phyloP scores from a whole-genome alignment of 495 filamentous ascomycete species.

The Hamigera avellanea region DNA sequence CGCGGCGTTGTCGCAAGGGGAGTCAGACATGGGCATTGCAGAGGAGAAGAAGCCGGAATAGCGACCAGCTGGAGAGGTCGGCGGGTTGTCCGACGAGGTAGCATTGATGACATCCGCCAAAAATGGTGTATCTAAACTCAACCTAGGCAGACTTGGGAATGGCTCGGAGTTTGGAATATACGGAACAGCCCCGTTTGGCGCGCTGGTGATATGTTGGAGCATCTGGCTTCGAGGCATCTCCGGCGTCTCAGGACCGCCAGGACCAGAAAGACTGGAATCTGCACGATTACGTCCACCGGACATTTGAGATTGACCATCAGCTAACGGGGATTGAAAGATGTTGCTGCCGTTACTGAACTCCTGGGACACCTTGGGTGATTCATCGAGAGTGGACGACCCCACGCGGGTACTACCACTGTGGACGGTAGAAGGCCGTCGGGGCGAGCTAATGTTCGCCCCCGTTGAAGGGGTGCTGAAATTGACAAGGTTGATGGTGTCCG shows the following conservation, averaged over 20 bases:
- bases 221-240: conserved; percentile 17
- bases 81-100: conserved; percentile 8
- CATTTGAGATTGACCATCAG: conserved; percentile 18
- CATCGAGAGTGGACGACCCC: conserved; percentile 50
- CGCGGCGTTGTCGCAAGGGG: conserved; percentile 18
- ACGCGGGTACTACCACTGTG: conserved; percentile 38
- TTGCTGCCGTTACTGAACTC: conserved; percentile 31
- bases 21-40: conserved; percentile 72
- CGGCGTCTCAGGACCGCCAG: conserved; percentile 7
- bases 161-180: conserved; percentile 15
- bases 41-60: conserved; percentile 72
- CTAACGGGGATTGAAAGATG: conserved; percentile 24
- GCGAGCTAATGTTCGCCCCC: conserved; percentile 21
- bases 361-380: conserved; percentile 45
- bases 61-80: conserved; percentile 20
- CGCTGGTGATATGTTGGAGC: conserved; percentile 19
- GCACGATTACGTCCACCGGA: conserved; percentile 20
- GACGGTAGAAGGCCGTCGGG: conserved; percentile 34
- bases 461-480: conserved; percentile 44
- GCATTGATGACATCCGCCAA: conserved; percentile 22
- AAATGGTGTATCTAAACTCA: conserved; percentile 35
- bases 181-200: conserved; percentile 6
- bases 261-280: conserved; percentile 22
- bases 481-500: conserved; percentile 36
- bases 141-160: conserved; percentile 26